Evolutionary conservation across 495 filamentous ascomycete species (phyloP), one percentile per base, ranked within the genome.

Genomic region (Hypoxylon cercidicola): DNA sequence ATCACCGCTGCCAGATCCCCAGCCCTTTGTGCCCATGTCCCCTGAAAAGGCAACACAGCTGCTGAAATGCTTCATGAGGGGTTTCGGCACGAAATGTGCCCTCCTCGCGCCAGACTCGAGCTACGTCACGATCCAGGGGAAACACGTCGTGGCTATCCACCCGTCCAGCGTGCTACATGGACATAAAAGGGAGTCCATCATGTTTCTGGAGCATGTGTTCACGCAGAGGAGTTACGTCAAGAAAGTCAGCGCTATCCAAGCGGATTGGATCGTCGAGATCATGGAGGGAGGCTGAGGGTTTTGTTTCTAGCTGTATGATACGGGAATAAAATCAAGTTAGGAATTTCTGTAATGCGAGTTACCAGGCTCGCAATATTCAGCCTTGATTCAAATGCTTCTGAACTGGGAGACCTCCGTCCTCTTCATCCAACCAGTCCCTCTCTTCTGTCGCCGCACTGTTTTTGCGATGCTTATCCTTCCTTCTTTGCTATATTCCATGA

Each of bases 171-270:
- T 90, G 2, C 72, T 99, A 4, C 91, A 91, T 70, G 92, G 94
- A 8, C 86, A 88, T 76, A 97, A 94, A 76, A 84, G 89, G 55
- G 94, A 97, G 80, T 94, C 92, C 0, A 95, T 99, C 66, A 88
- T 98, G 87, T 99, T 94, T 69, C 85, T 93, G 64, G 93, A 99
- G 74, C 93, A 95, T 75, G 93, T 99, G 1, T 98, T 90, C 73
- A 99, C 96, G 7, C 91, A 89, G 50, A 91, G 89, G 72, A 93
- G 89, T 68, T 99, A 96, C 78, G 96, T 90, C 12, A 89, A 93
- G 72, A 89, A 89, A 35, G 94, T 97, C 47, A 96, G 90, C 75
- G 87, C 86, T 2, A 87, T 97, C 32, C 89, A 96, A 79, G 88
- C 93, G 69, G 84, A 89, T 63, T 98, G 95, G 96, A 84, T 97